phyloP scores from a whole-genome alignment of 78 protist species.

The Chrysochromulina parva region DNA sequence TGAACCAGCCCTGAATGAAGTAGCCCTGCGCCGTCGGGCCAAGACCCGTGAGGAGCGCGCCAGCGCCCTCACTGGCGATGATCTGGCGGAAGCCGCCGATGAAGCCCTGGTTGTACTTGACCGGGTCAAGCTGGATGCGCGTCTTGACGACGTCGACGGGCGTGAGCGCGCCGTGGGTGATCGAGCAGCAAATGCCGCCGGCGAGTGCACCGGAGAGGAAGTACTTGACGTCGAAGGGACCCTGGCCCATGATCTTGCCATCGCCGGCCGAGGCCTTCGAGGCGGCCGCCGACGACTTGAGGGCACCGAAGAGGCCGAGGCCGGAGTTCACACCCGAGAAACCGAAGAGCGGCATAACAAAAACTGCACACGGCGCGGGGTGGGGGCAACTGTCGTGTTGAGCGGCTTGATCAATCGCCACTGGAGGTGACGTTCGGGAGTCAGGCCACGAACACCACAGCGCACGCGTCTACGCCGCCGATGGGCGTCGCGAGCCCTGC shows the following conservation, averaged over 20 bases:
- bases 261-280: neutral
- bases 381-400: too few species aligned
- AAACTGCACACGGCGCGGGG: too few species aligned
- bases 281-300: too few species aligned
- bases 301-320: too few species aligned
- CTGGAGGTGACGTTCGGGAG: too few species aligned
- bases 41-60: conserved; percentile 53
- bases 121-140: conserved; percentile 57
- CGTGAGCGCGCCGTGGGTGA: conserved; percentile 67
- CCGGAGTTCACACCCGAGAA: too few species aligned
- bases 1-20: conserved; percentile 67
- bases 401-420: too few species aligned
- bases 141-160: conserved; percentile 79
- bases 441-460: too few species aligned
- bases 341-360: too few species aligned
- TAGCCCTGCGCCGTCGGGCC: conserved; percentile 51
- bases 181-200: conserved; percentile 62
- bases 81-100: conserved; percentile 50
- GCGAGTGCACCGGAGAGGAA: neutral
- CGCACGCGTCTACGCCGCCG: too few species aligned
- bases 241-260: conserved; percentile 28
- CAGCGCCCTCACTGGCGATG: conserved; percentile 36
- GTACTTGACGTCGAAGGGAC: conserved; percentile 22
- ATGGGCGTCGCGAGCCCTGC: too few species aligned
- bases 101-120: conserved; percentile 45